phyloP scores from a whole-genome alignment of 148 eudicot genomes.

The Hydrangea macrophylla region DNA sequence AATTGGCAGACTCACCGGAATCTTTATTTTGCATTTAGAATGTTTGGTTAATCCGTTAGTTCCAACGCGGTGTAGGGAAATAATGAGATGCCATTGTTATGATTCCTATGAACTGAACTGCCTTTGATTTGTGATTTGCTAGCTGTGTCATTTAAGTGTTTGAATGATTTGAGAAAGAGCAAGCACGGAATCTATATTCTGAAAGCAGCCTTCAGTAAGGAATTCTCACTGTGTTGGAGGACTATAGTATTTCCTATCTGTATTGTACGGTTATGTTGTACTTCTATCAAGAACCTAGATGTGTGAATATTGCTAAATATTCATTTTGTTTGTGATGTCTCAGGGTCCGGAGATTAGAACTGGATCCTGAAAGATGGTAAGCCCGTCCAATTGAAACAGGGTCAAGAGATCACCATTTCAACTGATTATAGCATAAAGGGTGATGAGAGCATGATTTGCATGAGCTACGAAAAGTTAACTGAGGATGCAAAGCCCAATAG shows the following conservation, averaged over 20 bases:
- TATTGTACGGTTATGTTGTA: not conserved
- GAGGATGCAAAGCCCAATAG: slow-evolving; percentile 44
- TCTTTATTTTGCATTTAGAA: too few relatives aligned
- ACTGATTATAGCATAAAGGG: slow-evolving; percentile 50
- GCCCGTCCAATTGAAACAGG: slow-evolving; percentile 47
- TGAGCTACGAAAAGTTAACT: slow-evolving; percentile 55
- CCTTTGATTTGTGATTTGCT: not conserved
- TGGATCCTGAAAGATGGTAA: slow-evolving; percentile 47
- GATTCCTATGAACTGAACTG: not conserved
- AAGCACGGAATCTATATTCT: not conserved
- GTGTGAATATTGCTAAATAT: not conserved
- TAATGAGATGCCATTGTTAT: too few relatives aligned
- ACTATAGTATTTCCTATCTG: too few relatives aligned
- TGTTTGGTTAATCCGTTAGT: too few relatives aligned
- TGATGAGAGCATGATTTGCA: slow-evolving; percentile 45
- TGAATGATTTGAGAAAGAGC: not conserved
- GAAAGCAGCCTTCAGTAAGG: not conserved
- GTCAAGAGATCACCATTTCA: slow-evolving; percentile 47
- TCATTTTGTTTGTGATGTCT: slow-evolving; percentile 1
- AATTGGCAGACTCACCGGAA: too few relatives aligned
- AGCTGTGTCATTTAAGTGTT: not conserved
- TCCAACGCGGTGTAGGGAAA: too few relatives aligned
- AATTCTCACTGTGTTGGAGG: not conserved
- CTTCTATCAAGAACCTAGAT: not conserved
- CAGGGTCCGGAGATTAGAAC: slow-evolving; percentile 62